A percentile compares a stretch with the other conserved stretches of the same genome.
Conservation (phyloP, 768 basidiomycete genomes). For the Boletus rubropictus region DNA sequence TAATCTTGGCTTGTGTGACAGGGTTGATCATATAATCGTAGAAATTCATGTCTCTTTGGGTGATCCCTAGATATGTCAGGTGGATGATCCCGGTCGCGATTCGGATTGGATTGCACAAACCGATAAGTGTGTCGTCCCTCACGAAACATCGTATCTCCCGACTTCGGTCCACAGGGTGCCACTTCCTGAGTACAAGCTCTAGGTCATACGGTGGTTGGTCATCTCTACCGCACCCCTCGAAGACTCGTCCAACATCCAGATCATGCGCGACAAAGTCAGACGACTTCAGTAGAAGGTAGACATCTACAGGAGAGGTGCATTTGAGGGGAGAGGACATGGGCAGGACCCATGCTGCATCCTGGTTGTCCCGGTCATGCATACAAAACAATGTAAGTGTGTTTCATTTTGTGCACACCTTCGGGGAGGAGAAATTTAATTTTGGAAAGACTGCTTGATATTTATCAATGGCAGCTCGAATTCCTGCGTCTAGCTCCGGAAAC, state of each 20-base stretch:
- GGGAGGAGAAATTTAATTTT: constrained; percentile 95
- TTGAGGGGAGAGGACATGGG: constrained; percentile 78
- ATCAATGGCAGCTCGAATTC: constrained; percentile 59
- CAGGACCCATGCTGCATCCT: constrained; percentile 93
- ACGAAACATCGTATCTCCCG: constrained; percentile 93
- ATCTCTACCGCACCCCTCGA: constrained; percentile 50
- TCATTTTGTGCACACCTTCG: constrained; percentile 50
- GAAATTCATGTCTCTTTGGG: constrained; percentile 83
- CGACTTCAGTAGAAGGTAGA: constrained; percentile 88
- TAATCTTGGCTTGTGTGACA: constrained; percentile 47
- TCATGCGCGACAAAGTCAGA: constrained; percentile 88
- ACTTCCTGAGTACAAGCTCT: constrained; percentile 86
- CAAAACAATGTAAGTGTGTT: not conserved
- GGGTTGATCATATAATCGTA: constrained; percentile 81
- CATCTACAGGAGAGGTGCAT: constrained; percentile 83
- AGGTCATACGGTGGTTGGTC: constrained; percentile 44
- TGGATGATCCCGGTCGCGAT: not conserved
- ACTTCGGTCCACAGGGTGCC: constrained; percentile 79
- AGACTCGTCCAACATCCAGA: constrained; percentile 52
- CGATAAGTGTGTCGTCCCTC: constrained; percentile 60
- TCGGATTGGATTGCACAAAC: constrained; percentile 34
- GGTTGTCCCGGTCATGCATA: constrained; percentile 1
- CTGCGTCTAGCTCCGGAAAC: constrained; percentile 77
- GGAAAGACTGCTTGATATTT: constrained; percentile 85
- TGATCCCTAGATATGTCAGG: constrained; percentile 50